Conservation (phyloP, 2,329 filamentous ascomycete genomes). For the Fusarium sp. region DNA sequence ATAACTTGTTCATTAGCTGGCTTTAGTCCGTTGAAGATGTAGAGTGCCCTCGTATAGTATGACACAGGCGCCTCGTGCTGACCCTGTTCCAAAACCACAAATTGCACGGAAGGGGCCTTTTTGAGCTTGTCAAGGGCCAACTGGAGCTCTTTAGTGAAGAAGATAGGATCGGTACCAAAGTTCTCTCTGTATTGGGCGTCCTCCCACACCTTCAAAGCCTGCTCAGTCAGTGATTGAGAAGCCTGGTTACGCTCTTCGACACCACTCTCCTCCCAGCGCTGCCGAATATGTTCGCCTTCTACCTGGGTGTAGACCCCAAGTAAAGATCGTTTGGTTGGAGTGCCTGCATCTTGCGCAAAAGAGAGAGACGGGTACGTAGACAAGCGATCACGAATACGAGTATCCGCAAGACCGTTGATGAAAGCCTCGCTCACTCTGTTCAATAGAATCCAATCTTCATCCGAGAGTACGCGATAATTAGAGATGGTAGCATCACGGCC, state of each 20-base stretch:
- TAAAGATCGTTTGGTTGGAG: slow-evolving; percentile 59
- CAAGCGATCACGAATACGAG: slow-evolving; percentile 59
- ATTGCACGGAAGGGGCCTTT: slow-evolving; percentile 63
- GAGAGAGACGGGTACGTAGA: slow-evolving; percentile 60
- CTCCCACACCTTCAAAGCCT: slow-evolving; percentile 59
- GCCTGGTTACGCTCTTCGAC: slow-evolving; percentile 33
- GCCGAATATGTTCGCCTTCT: slow-evolving; percentile 67
- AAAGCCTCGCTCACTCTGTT: slow-evolving; percentile 66
- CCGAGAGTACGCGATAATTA: slow-evolving; percentile 57
- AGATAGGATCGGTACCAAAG: slow-evolving; percentile 60
- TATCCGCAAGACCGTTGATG: slow-evolving; percentile 64
- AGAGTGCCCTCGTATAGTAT: slow-evolving; percentile 60
- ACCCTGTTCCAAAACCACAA: slow-evolving; percentile 65
- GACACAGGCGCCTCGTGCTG: slow-evolving; percentile 62
- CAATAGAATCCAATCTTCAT: slow-evolving; percentile 61
- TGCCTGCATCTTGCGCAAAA: slow-evolving; percentile 45
- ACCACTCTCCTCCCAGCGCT: slow-evolving; percentile 50
- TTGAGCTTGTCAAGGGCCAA: slow-evolving; percentile 61
- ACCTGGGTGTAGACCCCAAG: slow-evolving; percentile 64
- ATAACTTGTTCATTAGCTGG: slow-evolving; percentile 10
- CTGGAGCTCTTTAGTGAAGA: slow-evolving; percentile 66
- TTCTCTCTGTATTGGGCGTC: slow-evolving; percentile 53
- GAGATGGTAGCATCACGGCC: slow-evolving; percentile 63
- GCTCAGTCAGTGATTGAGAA: slow-evolving; percentile 47
- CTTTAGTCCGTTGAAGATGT: slow-evolving; percentile 39